Conservation (phyloP, 176 grass and related monocot species). For the Bonia amplexicaulis region DNA sequence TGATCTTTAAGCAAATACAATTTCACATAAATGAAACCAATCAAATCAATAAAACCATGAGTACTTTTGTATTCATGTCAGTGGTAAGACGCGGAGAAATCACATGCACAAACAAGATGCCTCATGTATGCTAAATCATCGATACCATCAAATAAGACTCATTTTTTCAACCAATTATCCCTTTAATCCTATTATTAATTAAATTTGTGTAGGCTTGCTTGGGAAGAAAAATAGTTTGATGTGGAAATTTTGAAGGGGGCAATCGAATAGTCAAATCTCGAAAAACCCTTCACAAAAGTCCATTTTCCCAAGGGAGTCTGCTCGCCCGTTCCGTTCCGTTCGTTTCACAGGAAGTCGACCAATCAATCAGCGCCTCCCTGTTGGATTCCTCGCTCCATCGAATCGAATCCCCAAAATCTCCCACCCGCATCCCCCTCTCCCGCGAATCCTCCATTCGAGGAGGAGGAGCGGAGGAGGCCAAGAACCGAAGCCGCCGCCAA, state of each 20-base stretch:
- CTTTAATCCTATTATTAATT: neutral
- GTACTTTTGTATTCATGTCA: no score
- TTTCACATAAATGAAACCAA: neutral
- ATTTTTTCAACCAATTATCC: neutral
- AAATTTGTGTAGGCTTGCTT: neutral
- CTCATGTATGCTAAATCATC: neutral
- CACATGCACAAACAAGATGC: no score
- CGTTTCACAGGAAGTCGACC: neutral
- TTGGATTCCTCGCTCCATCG: neutral
- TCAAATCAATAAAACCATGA: neutral
- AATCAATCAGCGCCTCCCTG: neutral
- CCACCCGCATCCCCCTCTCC: neutral
- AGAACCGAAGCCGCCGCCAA: conserved; percentile 8
- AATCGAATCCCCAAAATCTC: neutral
- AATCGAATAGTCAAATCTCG: neutral
- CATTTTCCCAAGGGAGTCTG: neutral
- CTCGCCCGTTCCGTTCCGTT: neutral
- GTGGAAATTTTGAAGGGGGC: neutral
- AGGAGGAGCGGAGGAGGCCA: neutral
- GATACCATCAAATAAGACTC: neutral
- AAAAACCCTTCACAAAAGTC: neutral
- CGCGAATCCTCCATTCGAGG: neutral
- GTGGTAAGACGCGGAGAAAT: no score
- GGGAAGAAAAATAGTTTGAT: neutral
- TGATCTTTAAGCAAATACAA: neutral